These are phyloP conservation scores for Tylopilus balloui DNA, from an alignment of 768 basidiomycete genomes.

Conservation along the genomic window DNA sequence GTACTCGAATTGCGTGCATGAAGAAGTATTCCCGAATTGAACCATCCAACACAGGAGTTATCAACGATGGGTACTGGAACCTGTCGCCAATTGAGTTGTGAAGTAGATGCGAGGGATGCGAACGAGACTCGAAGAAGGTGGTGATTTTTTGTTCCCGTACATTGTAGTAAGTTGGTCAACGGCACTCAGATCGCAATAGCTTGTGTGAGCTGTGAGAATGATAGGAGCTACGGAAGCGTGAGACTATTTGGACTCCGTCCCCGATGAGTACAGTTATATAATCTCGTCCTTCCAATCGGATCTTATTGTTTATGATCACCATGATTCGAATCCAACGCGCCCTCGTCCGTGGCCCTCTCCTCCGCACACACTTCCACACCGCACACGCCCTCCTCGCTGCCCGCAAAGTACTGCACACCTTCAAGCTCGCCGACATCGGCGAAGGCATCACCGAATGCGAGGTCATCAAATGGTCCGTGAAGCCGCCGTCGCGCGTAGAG, in stretches of 20 bases:
- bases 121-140: background rate
- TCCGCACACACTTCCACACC: constrained; percentile 37
- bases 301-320: background rate
- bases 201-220: background rate
- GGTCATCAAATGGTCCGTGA: constrained; percentile 78
- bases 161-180: too few relatives aligned
- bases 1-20: background rate
- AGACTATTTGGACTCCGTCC: background rate
- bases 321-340: constrained; percentile 19
- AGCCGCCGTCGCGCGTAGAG: constrained; percentile 45
- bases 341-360: constrained; percentile 25
- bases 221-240: background rate
- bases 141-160: too few relatives aligned
- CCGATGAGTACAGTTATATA: constrained; percentile 2
- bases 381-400: constrained; percentile 29
- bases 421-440: constrained; percentile 82
- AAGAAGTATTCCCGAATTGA: too few relatives aligned
- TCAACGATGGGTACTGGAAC: background rate
- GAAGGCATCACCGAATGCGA: constrained; percentile 92
- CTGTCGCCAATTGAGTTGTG: background rate
- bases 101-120: too few relatives aligned
- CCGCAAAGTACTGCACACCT: constrained; percentile 46
- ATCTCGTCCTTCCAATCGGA: background rate
- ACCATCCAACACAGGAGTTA: background rate
- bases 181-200: too few relatives aligned